A percentile compares a stretch with the other conserved stretches of the same genome.
Conservation (phyloP, 2,329 filamentous ascomycete genomes). For the Aspergillus texensis region DNA sequence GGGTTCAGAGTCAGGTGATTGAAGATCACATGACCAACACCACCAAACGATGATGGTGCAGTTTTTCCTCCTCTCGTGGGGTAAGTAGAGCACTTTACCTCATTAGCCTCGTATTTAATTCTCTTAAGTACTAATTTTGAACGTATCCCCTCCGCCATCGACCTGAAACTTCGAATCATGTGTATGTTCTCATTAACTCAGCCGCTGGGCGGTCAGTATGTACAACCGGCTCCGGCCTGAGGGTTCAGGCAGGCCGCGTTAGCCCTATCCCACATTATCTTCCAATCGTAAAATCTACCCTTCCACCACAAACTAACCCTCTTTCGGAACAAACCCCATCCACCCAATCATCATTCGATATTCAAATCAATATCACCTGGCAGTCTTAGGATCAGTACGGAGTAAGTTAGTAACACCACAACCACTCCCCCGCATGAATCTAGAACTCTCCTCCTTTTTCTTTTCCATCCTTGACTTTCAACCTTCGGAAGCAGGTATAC, state of each 20-base stretch:
- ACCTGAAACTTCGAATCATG: not conserved
- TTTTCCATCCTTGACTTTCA: not conserved
- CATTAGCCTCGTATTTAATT: no score
- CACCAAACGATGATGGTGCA: not conserved
- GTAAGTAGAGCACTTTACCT: not conserved
- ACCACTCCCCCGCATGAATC: not conserved
- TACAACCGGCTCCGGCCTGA: not conserved
- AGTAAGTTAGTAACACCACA: not conserved
- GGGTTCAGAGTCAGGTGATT: not conserved
- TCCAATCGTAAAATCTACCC: not conserved
- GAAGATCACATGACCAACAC: not conserved
- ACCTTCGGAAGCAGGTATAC: no score
- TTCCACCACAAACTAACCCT: not conserved
- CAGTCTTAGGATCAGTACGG: not conserved
- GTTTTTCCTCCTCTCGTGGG: not conserved
- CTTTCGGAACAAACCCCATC: not conserved
- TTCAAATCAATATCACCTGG: not conserved
- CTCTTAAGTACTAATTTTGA: not conserved
- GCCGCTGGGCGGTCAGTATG: not conserved
- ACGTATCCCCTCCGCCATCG: not conserved
- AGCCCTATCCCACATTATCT: slow-evolving; percentile 7
- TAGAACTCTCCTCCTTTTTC: not conserved
- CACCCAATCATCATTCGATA: not conserved
- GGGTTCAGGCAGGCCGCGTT: not conserved
- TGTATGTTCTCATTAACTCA: not conserved